Percentiles rank a stretch among this genome's conserved stretches.
Conservation (phyloP, 169 alveolate species). For the Cryptosporidium bovis region DNA sequence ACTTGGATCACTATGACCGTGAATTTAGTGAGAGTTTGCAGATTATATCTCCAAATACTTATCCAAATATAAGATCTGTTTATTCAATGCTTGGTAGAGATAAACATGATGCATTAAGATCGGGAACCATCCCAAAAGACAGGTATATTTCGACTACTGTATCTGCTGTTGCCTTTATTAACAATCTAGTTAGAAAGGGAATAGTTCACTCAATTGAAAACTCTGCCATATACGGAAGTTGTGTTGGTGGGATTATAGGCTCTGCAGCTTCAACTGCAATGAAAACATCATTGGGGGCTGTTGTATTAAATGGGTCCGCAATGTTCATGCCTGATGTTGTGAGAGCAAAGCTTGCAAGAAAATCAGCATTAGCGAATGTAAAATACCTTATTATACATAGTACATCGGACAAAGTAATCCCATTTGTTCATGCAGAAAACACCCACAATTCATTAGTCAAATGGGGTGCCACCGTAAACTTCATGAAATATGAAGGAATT, state of each 20-base stretch:
- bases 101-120: neutral
- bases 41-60: conserved; percentile 24
- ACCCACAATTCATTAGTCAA: conserved; percentile 21
- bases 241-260: conserved; percentile 69
- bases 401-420: conserved; percentile 6
- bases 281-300: conserved; percentile 28
- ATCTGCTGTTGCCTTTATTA: conserved; percentile 30
- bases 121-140: conserved; percentile 52
- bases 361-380: conserved; percentile 8
- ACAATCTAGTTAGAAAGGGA: conserved; percentile 40
- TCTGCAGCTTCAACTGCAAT: conserved; percentile 50
- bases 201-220: conserved; percentile 32
- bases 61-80: conserved; percentile 28
- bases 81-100: conserved; percentile 12
- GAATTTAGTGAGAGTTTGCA: conserved; percentile 65
- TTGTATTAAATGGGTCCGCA: conserved; percentile 52
- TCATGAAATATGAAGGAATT: conserved; percentile 6
- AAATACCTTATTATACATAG: conserved; percentile 28
- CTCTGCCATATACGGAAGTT: conserved; percentile 53
- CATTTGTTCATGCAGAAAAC: conserved; percentile 60
- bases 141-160: conserved; percentile 2
- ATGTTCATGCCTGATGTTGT: conserved; percentile 60
- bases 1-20: conserved; percentile 58
- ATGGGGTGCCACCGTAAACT: conserved; percentile 29
- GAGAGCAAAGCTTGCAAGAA: conserved; percentile 32